Evolutionary conservation across 2,329 filamentous ascomycete genomes (phyloP).

Genomic region (Claviceps capensis): DNA sequence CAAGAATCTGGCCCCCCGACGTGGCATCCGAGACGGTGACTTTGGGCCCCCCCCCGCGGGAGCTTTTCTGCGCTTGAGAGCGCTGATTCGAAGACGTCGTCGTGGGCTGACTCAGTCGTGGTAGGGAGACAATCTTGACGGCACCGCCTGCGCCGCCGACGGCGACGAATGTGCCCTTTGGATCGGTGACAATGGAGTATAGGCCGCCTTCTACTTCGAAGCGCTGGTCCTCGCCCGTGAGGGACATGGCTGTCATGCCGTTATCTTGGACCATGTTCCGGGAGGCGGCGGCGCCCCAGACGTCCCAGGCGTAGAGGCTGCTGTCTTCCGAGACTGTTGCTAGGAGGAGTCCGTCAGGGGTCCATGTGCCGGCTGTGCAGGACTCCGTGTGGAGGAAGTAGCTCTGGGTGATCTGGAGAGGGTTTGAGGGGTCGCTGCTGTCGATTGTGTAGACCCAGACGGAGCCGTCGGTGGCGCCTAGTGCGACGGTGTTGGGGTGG

Average conservation of each 20-base stretch:
- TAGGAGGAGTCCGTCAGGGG: constrained; percentile 71
- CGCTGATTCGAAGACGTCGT: background rate
- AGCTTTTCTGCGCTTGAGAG: background rate
- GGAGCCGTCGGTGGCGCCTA: constrained; percentile 80
- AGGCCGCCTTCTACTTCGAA: constrained; percentile 87
- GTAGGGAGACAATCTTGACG: constrained; percentile 74
- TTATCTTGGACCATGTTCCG: constrained; percentile 35
- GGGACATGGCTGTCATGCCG: constrained; percentile 54
- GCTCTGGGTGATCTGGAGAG: constrained; percentile 73
- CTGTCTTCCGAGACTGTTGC: constrained; percentile 83
- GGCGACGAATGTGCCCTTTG: constrained; percentile 64
- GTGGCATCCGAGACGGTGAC: constrained; percentile 20
- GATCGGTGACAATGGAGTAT: constrained; percentile 75
- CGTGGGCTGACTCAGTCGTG: constrained; percentile 35
- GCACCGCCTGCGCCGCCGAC: constrained; percentile 80
- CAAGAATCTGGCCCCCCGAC: constrained; percentile 52
- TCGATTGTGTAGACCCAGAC: constrained; percentile 95
- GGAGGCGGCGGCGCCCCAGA: constrained; percentile 64
- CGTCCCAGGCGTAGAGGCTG: constrained; percentile 84
- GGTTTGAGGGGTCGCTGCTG: constrained; percentile 38
- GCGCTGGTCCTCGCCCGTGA: constrained; percentile 72
- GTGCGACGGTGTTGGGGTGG: constrained; percentile 68
- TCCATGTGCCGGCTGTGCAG: constrained; percentile 86
- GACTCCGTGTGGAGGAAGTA: constrained; percentile 82
- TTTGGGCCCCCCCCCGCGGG: constrained; percentile 15